A percentile compares a stretch with the other conserved stretches of the same genome.
These are phyloP conservation scores for Calonectria leucothoes DNA, from an alignment of 2,329 filamentous ascomycete species.

Conservation along the genomic window DNA sequence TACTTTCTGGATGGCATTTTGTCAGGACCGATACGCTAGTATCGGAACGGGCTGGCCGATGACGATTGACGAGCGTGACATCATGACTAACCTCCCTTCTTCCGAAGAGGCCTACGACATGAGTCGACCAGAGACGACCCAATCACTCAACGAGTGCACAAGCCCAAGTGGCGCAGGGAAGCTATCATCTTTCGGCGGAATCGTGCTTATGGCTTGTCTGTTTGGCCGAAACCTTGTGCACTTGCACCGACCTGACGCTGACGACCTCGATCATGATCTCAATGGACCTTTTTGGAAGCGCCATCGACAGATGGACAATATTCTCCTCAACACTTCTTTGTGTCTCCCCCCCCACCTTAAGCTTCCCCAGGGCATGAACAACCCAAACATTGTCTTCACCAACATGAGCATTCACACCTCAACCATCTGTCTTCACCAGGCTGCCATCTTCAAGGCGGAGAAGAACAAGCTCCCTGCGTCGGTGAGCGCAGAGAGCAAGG, in stretches of 20 bases:
- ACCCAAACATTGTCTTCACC: slow-evolving; percentile 89
- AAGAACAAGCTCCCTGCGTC: slow-evolving; percentile 82
- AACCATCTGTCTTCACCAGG: slow-evolving; percentile 97
- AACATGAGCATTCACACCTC: slow-evolving; percentile 99
- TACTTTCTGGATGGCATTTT: slow-evolving; percentile 96
- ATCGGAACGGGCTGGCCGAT: slow-evolving; percentile 98
- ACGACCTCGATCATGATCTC: slow-evolving; percentile 87
- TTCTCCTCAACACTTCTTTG: slow-evolving; percentile 87
- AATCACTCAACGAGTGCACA: slow-evolving; percentile 77
- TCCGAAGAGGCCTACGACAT: slow-evolving; percentile 88
- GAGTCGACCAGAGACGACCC: slow-evolving; percentile 79
- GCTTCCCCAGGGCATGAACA: slow-evolving; percentile 78
- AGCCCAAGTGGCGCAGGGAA: slow-evolving; percentile 77
- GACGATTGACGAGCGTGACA: slow-evolving; percentile 91
- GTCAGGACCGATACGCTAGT: slow-evolving; percentile 90
- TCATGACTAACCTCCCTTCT: slow-evolving; percentile 85
- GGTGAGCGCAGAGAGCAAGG: slow-evolving; percentile 89
- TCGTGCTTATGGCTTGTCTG: slow-evolving; percentile 87
- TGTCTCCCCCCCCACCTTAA: slow-evolving; percentile 85
- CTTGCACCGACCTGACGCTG: slow-evolving; percentile 84
- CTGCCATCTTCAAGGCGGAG: slow-evolving; percentile 96
- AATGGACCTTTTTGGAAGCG: slow-evolving; percentile 97
- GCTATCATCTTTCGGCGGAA: slow-evolving; percentile 81
- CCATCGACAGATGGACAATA: slow-evolving; percentile 89
- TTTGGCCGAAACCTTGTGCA: slow-evolving; percentile 94